Percentiles rank a stretch among this genome's conserved stretches.
phyloP scores from a whole-genome alignment of 2,329 filamentous ascomycete species.

The Penicillium nordicum region DNA sequence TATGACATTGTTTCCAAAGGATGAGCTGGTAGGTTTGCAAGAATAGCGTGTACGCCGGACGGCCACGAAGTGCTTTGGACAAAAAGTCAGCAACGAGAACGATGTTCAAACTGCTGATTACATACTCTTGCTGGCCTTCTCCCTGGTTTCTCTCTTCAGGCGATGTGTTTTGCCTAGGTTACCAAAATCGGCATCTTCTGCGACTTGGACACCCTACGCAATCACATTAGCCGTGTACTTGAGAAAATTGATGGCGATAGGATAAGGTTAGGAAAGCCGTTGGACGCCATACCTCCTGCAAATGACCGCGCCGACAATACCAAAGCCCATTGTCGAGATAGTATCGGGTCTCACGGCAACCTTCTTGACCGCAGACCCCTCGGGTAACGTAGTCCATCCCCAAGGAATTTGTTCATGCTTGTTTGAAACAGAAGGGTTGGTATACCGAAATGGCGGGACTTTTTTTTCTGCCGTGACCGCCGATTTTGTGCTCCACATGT shows the following conservation, averaged over 20 bases:
- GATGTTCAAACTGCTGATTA: constrained; percentile 1
- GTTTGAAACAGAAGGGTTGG: constrained; percentile 11
- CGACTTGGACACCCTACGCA: constrained; percentile 42
- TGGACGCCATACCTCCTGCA: constrained; percentile 60
- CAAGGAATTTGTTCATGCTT: constrained; percentile 31
- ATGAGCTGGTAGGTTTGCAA: constrained; percentile 81
- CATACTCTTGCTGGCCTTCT: constrained; percentile 52
- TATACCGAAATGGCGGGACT: constrained; percentile 9
- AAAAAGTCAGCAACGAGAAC: constrained; percentile 47
- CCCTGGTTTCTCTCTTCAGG: constrained; percentile 53
- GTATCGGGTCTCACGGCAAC: constrained; percentile 69
- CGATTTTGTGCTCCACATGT: constrained; percentile 10
- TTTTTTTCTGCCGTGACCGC: constrained; percentile 27
- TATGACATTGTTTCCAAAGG: constrained; percentile 74
- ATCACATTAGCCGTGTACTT: neutral
- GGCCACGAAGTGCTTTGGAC: constrained; percentile 53
- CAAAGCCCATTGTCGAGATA: constrained; percentile 72
- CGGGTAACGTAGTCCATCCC: constrained; percentile 45
- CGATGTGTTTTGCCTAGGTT: constrained; percentile 56
- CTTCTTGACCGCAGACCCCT: constrained; percentile 54
- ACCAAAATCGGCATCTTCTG: constrained; percentile 66
- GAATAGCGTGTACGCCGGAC: constrained; percentile 71
- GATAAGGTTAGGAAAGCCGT: constrained; percentile 6
- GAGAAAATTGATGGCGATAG: constrained; percentile 2
- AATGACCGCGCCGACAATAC: constrained; percentile 78